A percentile compares a stretch with the other conserved stretches of the same genome.
Evolutionary conservation across 495 filamentous ascomycete species (phyloP).

Genomic region (Penicillium riverlandense): DNA sequence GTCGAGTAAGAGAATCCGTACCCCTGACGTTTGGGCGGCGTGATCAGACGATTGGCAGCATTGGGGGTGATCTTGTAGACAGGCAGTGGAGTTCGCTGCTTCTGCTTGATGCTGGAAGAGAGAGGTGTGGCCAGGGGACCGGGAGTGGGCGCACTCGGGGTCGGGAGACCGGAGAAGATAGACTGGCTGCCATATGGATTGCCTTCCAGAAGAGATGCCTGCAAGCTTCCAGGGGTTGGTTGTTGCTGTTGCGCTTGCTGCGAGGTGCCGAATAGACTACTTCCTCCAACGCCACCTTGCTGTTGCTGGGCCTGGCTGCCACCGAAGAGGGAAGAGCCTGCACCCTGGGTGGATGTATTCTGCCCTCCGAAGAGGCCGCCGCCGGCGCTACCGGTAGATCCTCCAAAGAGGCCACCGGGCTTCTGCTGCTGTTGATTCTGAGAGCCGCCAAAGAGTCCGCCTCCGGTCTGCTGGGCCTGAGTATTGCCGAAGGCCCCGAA

Average conservation of each 20-base stretch:
- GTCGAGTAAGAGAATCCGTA: constrained; percentile 88
- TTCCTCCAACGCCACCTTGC: constrained; percentile 38
- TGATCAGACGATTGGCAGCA: constrained; percentile 67
- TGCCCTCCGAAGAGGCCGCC: constrained; percentile 43
- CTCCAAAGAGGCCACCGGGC: constrained; percentile 51
- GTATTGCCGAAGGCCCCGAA: constrained; percentile 21
- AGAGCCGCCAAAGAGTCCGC: constrained; percentile 30
- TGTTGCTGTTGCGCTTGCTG: constrained; percentile 44
- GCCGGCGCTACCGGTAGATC: constrained; percentile 18
- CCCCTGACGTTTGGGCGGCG: constrained; percentile 69
- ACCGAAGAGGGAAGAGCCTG: constrained; percentile 54
- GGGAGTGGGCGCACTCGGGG: constrained; percentile 55
- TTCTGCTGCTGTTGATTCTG: constrained; percentile 46
- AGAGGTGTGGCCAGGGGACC: constrained; percentile 86
- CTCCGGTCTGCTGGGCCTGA: constrained; percentile 11
- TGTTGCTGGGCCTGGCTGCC: constrained; percentile 58
- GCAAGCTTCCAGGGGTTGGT: constrained; percentile 55
- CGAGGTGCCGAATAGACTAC: constrained; percentile 58
- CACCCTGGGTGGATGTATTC: constrained; percentile 24
- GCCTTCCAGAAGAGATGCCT: constrained; percentile 65
- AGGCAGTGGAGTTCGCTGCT: constrained; percentile 70
- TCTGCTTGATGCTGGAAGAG: constrained; percentile 60
- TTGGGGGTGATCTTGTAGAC: constrained; percentile 83
- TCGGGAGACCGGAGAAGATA: constrained; percentile 64
- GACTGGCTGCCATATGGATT: constrained; percentile 79